Evolutionary conservation across 306 rosid species (phyloP), one percentile per base, ranked within the genome.

Genomic region (Prunus mongolica): DNA sequence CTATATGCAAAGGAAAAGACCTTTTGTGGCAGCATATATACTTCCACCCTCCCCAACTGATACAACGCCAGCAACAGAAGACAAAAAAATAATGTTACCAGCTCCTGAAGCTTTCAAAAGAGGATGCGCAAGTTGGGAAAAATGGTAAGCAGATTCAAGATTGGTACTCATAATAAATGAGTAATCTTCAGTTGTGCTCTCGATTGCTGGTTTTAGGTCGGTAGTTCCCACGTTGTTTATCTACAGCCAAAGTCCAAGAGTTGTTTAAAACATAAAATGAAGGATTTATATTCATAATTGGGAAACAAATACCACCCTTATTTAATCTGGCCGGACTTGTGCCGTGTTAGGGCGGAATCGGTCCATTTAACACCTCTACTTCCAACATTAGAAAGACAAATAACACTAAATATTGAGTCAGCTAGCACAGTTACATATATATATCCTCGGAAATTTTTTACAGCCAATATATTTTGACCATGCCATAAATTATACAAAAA

Each of bases 111-210:
- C 82, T 72, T 80, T 83, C 15, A 88, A 74, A 68, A 88, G 86
- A 34, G 88, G 89, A 49, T 85, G 62, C 20, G 89, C 87, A 19
- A 88, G 83, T 80, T 83, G 91, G 73, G 72, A 74, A 47, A 81
- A 44, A 54, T 83, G 70, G 78, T 56, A 88, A 46, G 49, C 49
- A 5, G 87, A 83, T 38, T 75, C 89, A n/a, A 86, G 74, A 75
- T 88, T 88, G 12, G 78, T 75, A 3, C 65, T 34, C 86, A 80
- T 82, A 34, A 84, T 2, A 18, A 55, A 58, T 52, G 85, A 55
- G 47, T 79, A 13, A 64, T 88, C 88, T 32, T 86, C 83, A 14
- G 74, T 73, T 11, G 81, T 79, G 58, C 51, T 51, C 24, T 86
- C 85, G 20, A 15, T n/a, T 19, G 77, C 46, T 38, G 77, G 34